These are phyloP conservation scores for Starmerella bombicola DNA, from an alignment of 805 yeast genomes.

Conservation along the genomic window DNA sequence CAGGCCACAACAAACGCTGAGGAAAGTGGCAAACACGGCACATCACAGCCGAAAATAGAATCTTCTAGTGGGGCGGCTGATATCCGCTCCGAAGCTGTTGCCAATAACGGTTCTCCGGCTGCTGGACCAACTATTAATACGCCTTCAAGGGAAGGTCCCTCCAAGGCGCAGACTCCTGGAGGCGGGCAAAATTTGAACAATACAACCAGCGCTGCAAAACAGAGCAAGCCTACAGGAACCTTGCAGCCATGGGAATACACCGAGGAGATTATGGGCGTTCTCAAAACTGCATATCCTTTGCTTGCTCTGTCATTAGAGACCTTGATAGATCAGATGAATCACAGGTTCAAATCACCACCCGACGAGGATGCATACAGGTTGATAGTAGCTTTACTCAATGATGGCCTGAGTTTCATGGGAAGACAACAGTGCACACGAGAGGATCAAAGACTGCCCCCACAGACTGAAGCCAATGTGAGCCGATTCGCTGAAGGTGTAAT, in stretches of 20 bases:
- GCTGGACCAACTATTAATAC: constrained; percentile 5
- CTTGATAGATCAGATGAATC: constrained; percentile 86
- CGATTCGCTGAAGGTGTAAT: constrained; percentile 87
- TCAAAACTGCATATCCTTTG: constrained; percentile 92
- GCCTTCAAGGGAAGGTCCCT: neutral
- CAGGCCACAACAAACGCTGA: neutral
- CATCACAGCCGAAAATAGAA: neutral
- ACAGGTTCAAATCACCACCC: constrained; percentile 80
- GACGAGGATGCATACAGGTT: constrained; percentile 94
- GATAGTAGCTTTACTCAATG: constrained; percentile 82
- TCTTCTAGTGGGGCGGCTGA: neutral
- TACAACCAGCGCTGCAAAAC: neutral
- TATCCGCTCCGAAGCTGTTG: neutral
- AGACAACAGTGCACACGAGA: constrained; percentile 77
- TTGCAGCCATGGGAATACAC: constrained; percentile 90
- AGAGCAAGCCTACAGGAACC: neutral
- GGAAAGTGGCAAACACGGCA: neutral
- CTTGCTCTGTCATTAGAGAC: constrained; percentile 88
- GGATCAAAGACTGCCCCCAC: constrained; percentile 77
- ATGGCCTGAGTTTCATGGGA: constrained; percentile 82
- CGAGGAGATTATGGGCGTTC: constrained; percentile 81
- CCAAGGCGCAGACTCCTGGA: neutral
- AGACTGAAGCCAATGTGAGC: constrained; percentile 77
- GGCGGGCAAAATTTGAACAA: neutral
- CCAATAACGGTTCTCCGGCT: neutral